Evolutionary conservation across 2,329 filamentous ascomycete species (phyloP), one percentile per base, ranked within the genome.

Genomic region (Tricladium varicosporioides): DNA sequence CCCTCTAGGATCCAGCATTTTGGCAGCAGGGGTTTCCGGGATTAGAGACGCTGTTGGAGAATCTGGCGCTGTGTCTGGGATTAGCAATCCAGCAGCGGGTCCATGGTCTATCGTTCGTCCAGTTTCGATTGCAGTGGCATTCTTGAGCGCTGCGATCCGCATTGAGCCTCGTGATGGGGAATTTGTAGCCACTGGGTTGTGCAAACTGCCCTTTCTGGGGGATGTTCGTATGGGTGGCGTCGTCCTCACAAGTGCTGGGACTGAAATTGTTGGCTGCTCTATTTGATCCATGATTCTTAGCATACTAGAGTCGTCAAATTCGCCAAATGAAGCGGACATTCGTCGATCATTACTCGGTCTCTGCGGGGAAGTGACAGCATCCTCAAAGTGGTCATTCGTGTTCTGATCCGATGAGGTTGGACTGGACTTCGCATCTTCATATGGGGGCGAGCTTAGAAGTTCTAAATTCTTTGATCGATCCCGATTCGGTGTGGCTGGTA

Each of bases 381-480:
- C 69, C 43, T 68, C 59, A 43, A 68, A 70, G 7, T 67, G 64
- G 13, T 60, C 62, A 32, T 59, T 56, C 4, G 14, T 51, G n/a
- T 54, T 8, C 56, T 61, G 60, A 54, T 72, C 50, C 58, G 66
- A 62, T 58, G 64, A 71, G 13, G 64, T 58, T 7, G 77, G 78
- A 54, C 76, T 81, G 33, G 72, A 76, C 45, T 71, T 72, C 11
- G 78, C 79, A 65, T 83, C 80, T 42, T 80, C 73, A 63, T 77
- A 81, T 16, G 54, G 42, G 13, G 57, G 55, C 31, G 60, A 60
- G 16, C 48, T 56, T 9, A 50, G 50, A 4, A 40, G 45, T 36
- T 59, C 52, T 13, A 57, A 48, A 16, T 11, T 48, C 16, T 22
- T 33, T 10, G 53, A 49, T 19, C 44, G 14, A 42, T 22, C 51